Evolutionary conservation across 768 basidiomycete species (phyloP), one percentile per base, ranked within the genome.

Genomic region (Cytidiella melzeri): DNA sequence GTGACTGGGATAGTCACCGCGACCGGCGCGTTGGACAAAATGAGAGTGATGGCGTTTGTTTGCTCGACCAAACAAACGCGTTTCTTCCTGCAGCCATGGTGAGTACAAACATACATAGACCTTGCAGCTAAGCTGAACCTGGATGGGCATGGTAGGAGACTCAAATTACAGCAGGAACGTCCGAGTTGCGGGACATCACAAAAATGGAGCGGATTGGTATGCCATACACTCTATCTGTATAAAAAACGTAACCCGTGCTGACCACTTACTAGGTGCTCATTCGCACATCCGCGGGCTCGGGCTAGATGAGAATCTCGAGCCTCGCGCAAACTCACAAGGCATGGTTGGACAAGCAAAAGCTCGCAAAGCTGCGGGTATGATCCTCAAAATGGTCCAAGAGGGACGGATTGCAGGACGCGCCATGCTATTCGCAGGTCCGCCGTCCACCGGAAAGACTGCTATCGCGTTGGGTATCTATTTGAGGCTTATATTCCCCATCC

Each of bases 331-430:
- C 64, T 80, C 87, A 0, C 92, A 98, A 63, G 96, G 96, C 3
- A 96, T 99, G 84, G 95, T 99, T 21, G 96, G 96, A 0, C 96
- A 99, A 64, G 88, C 75, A 2, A 92, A 93, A 63, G 96, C 96
- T 19, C 83, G 96, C 39, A 96, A 96, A 67, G 95, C 96, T 0
- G 96, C 95, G 0, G 96, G 96, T 2, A 87, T 98, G 77, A 92
- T 97, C 53, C 77, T 98, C 60, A 94, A 87, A 70, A 95, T 99
- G 94, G 93, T 98, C 5, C 90, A 96, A 66, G 92, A 96, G 60
- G 92, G 92, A 15, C 76, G 85, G 50, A 97, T 98, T 60, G 93
- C 96, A 0, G 96, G 96, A 23, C 80, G 95, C 39, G 92, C 94
- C 5, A 94, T 99, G 69, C 73, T 99, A 47, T 96, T 99, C 67